Base-by-base conservation (phyloP, 768 basidiomycete genomes). In the Cystofilobasidium bisporidii region DNA sequence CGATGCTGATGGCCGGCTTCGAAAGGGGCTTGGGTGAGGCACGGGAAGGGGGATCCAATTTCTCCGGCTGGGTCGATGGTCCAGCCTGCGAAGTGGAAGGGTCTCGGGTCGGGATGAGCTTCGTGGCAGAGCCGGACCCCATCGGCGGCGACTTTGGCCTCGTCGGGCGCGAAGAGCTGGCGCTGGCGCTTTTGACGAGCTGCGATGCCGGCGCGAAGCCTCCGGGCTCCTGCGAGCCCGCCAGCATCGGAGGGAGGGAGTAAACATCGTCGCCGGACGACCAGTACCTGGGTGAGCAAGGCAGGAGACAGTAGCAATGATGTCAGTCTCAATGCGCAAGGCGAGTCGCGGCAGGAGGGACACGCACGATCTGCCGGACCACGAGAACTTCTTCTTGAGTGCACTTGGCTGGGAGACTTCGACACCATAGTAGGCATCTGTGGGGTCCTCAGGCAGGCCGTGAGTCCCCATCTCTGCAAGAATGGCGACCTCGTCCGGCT, bases 171-270 rank as follows among this genome's bases (percentile, higher is more conserved):
- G 20, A n/a, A n/a, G n/a, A n/a, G n/a, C n/a, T n/a, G n/a, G 4
- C 20, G 3, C 47, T 3, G 47, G 47, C n/a, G 1, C 6, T 14
- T 24, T 48, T 24, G 22, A 22, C n/a, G 15, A 48, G 47, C 47
- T 33, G 47, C 3, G 61, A 63, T 6, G 47, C 43, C 9, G 45
- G 61, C 22, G 61, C 41, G 20, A 45, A 62, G 26, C 24, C 41
- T 9, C 26, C 26, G 17, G 53, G 63, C 18, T 48, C 38, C 40
- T 26, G 15, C 6, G 38, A 57, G 50, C 53, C 11, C 11, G 26
- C 22, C 22, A 26, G 28, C 63, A 57, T 64, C 20, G 63, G 63
- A 15, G 63, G 63, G 3, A 64, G 40, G 1, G 33, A 36, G 17
- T 55, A 64, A 20, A 40, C 53, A 38, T 63, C 63, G 3, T 40